Evolutionary conservation across 345 rosid species (phyloP), one percentile per base, ranked within the genome.

Genomic region (Zanthoxylum bungeanum): DNA sequence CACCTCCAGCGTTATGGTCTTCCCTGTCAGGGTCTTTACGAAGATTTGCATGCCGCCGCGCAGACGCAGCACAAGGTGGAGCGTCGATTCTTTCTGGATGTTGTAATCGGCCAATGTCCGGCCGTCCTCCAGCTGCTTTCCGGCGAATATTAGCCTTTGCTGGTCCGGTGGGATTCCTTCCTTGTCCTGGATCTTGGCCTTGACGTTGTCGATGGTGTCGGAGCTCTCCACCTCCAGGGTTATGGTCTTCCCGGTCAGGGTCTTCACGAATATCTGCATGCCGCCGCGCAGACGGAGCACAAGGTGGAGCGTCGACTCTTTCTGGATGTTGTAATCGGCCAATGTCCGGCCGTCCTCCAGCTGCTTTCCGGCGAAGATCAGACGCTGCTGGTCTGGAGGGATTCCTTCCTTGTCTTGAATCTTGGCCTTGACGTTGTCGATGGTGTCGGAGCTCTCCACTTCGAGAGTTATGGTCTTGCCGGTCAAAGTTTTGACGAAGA

Each of bases 331-430:
- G 59, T 80, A 80, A 0, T 80, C 83, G 1, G 80, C 83, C 0
- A 80, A 63, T 0, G 83, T 80, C 0, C 83, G 62, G 0, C 83
- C 83, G 0, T 80, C 83, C 1, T 80, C 83, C 0, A 80, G 73
- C 56, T 80, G 83, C 65, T 69, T 69, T 10, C 72, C 72, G 39
- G 72, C 72, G 21, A 69, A 69, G 30, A 69, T 69, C 28, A 79
- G 64, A 2, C 82, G 70, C 34, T 79, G 82, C 72, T 79, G 82
- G 37, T 79, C 82, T 7, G 82, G 82, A 3, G 82, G 82, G 42
- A 79, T 79, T 0, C 82, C 82, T 24, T 60, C 74, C 49, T 73
- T 73, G 62, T 64, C 57, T 5, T 52, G 61, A 31, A 69, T 69
- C 53, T 69, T 69, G 0, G 72, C 72, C 37, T 69, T 69, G 6